These are phyloP conservation scores for Fraxinus sp. DNA, from an alignment of 305 asterid species.

Conservation along the genomic window DNA sequence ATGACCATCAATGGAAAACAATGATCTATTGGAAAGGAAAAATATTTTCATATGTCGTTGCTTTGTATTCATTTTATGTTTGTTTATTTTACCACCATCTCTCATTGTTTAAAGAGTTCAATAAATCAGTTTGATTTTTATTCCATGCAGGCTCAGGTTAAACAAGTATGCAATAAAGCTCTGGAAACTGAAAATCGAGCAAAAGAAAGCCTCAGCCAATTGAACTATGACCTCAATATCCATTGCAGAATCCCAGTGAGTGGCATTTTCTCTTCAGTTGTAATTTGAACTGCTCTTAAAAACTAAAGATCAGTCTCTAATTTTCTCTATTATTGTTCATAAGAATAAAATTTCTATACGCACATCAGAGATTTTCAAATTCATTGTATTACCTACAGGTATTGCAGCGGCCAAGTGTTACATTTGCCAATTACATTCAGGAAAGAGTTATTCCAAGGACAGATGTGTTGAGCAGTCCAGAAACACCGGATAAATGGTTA, in stretches of 20 bases:
- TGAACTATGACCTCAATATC: conserved; percentile 55
- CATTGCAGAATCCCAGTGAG: conserved; percentile 72
- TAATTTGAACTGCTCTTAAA: conserved; percentile 8
- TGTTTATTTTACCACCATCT: not conserved
- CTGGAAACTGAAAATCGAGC: conserved; percentile 54
- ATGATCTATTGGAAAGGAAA: not conserved
- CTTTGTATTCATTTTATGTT: not conserved
- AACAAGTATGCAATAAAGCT: conserved; percentile 53
- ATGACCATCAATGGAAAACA: not conserved
- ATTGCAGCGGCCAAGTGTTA: conserved; percentile 59
- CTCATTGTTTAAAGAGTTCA: not conserved
- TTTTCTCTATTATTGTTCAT: not conserved
- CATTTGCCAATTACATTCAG: conserved; percentile 38
- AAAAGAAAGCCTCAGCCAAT: conserved; percentile 50
- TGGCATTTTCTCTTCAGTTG: conserved; percentile 3
- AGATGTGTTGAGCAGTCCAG: conserved; percentile 4
- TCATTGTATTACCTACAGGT: conserved; percentile 33
- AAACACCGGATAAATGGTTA: conserved; percentile 5
- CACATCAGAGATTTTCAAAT: not conserved
- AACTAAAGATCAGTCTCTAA: not conserved
- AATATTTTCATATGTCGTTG: not conserved
- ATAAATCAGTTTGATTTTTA: not conserved
- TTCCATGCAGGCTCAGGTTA: conserved; percentile 37
- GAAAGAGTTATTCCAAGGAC: conserved; percentile 24
- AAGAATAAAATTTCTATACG: conserved; percentile 7